Base-by-base conservation (phyloP, 2,329 filamentous ascomycete genomes). In the Fusarium tupiense region DNA sequence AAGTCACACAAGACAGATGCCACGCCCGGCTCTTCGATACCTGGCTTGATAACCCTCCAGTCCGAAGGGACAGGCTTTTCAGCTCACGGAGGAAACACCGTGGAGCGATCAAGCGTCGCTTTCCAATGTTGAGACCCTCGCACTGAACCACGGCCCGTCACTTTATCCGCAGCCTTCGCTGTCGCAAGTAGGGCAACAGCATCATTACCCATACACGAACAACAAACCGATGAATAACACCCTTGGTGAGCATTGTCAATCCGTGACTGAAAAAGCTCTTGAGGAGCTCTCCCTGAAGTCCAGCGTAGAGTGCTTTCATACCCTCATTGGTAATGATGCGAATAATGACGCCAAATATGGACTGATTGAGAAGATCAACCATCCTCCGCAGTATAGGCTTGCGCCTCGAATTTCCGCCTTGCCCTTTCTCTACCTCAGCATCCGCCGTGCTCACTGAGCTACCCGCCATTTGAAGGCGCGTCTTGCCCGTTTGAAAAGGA, bases 51-150 rank as follows among this genome's bases (percentile, higher is more conserved):
- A 7, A 90, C 93, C 79, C 88, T 98, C 56, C 91, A 90, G 75
- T 94, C 92, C 41, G 96, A 98, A 77, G 96, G 96, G 2, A 98
- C 96, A 0, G 96, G 96, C 1, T 98, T 98, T 82, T 95, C 96
- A 9, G 93, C 94, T 9, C 92, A 92, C n/a, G 96, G 96, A 6
- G 89, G 90, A 59, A 97, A 93, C 79, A 89, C 93, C 77, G 94
- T 97, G 22, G 93, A 93, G 83, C 96, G 92, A 81, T 85, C 88
- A 8, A 92, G 93, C 1, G 91, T 97, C 24, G 92, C 92, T 1
- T 98, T 98, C 82, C 94, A 97, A 80, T 96, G 94, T 80, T 96
- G 73, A 77, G 40, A 20, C 19, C n/a, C 66, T 46, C n/a, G 57
- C 20, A 38, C 35, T 47, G 26, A 64, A 64, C n/a, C 33, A 52